These are phyloP conservation scores for Psilocybe cubensis DNA, from an alignment of 768 basidiomycete genomes.

Conservation along the genomic window DNA sequence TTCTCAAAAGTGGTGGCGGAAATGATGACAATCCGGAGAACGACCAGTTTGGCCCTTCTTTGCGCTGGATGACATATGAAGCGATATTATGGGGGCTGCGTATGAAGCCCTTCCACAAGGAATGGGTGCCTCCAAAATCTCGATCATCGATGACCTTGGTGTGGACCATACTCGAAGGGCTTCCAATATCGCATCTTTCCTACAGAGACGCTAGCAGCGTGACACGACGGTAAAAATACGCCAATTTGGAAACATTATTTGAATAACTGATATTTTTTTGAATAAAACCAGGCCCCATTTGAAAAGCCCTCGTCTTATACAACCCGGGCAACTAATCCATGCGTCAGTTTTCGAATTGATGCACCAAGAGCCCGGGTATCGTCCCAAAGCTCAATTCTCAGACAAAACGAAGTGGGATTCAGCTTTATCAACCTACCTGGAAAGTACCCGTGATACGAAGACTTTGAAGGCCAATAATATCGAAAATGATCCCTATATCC, in stretches of 20 bases:
- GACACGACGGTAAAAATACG: not conserved
- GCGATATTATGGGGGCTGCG: not conserved
- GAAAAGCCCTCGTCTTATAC: too few species aligned
- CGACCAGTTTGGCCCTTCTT: conserved; percentile 1
- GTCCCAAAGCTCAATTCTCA: too few species aligned
- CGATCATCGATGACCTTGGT: not conserved
- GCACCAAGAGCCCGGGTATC: too few species aligned
- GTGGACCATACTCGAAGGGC: not conserved
- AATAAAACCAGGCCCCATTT: not conserved
- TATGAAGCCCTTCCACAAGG: not conserved
- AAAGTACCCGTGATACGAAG: too few species aligned
- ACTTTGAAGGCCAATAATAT: too few species aligned
- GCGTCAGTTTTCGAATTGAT: too few species aligned
- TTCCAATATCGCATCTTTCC: not conserved
- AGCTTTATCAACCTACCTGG: too few species aligned
- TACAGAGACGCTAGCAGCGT: not conserved
- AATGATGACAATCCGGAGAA: not conserved
- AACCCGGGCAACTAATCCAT: too few species aligned
- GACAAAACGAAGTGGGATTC: too few species aligned
- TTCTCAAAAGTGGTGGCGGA: conserved; percentile 4
- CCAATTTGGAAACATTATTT: not conserved
- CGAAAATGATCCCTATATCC: too few species aligned
- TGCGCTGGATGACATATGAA: conserved; percentile 9
- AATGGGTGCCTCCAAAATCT: not conserved
- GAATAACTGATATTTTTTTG: not conserved